Conservation (phyloP, 139 green algal species). For the Chlorella sp. region DNA sequence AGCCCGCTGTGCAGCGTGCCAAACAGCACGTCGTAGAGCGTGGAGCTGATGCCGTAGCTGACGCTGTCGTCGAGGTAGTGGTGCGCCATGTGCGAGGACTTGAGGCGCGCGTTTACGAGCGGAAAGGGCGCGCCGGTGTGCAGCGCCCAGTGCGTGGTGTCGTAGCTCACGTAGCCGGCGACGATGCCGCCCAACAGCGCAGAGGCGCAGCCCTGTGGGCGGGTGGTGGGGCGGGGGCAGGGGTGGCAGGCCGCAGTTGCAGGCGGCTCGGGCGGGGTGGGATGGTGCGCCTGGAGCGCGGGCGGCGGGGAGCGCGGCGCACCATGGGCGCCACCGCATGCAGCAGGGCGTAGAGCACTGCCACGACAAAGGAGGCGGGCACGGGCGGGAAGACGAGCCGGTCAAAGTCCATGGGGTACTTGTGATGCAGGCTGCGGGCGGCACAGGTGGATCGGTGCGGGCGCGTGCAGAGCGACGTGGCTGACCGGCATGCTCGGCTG, state of each 20-base stretch:
- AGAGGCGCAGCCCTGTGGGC: constrained; percentile 24
- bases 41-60: constrained; percentile 80
- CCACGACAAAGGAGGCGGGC: constrained; percentile 55
- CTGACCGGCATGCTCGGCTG: neutral
- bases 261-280: no score
- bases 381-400: constrained; percentile 94
- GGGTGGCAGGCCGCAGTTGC: no score
- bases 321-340: constrained; percentile 35
- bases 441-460: neutral
- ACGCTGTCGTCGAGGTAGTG: constrained; percentile 69
- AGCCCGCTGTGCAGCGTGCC: constrained; percentile 37
- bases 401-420: constrained; percentile 85
- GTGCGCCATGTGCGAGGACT: constrained; percentile 70
- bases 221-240: no score
- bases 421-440: constrained; percentile 79
- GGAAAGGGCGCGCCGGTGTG: constrained; percentile 49
- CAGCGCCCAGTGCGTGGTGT: constrained; percentile 87
- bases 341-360: constrained; percentile 43
- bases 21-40: constrained; percentile 77
- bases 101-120: no score
- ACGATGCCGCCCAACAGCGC: constrained; percentile 75
- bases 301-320: no score
- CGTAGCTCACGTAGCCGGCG: constrained; percentile 90
- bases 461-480: neutral
- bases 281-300: no score